A percentile compares a stretch with the other conserved stretches of the same genome.
Evolutionary conservation across 305 asterid genomes (phyloP).

Genomic region (Fraxinus greggii): DNA sequence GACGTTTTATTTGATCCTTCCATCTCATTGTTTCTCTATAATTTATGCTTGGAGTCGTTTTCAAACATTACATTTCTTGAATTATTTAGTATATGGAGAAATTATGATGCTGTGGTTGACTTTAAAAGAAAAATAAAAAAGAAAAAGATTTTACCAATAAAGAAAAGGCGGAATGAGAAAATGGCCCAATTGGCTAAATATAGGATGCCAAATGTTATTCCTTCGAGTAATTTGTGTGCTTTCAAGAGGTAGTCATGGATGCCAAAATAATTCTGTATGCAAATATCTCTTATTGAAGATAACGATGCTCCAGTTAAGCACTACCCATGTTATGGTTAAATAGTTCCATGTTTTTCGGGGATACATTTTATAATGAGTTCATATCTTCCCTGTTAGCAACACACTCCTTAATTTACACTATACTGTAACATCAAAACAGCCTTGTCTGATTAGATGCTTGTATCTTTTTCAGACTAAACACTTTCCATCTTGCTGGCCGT

Average conservation of each 20-base stretch:
- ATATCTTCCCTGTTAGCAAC: not conserved
- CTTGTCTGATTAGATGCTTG: slow-evolving; percentile 18
- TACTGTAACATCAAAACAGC: not conserved
- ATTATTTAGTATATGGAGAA: slow-evolving; percentile 4
- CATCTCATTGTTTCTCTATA: not conserved
- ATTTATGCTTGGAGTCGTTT: not conserved
- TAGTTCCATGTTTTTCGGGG: slow-evolving; percentile 2
- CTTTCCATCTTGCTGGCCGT: slow-evolving; percentile 98
- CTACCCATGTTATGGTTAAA: not conserved
- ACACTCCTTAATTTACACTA: not conserved
- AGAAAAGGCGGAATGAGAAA: not conserved
- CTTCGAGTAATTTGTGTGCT: not conserved
- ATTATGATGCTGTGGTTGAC: not conserved
- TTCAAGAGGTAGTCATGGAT: not conserved
- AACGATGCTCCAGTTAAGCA: not conserved
- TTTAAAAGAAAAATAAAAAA: not conserved
- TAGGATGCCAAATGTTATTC: not conserved
- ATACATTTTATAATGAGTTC: not conserved
- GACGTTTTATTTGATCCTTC: slow-evolving; percentile 8
- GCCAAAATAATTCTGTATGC: not conserved
- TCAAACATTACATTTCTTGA: slow-evolving; percentile 6
- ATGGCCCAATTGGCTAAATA: not conserved
- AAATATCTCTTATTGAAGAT: not conserved
- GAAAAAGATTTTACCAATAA: not conserved
- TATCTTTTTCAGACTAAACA: slow-evolving; percentile 68